Evolutionary conservation across 2,329 filamentous ascomycete genomes (phyloP).

Genomic region (Paraphoma chrysanthemicola): DNA sequence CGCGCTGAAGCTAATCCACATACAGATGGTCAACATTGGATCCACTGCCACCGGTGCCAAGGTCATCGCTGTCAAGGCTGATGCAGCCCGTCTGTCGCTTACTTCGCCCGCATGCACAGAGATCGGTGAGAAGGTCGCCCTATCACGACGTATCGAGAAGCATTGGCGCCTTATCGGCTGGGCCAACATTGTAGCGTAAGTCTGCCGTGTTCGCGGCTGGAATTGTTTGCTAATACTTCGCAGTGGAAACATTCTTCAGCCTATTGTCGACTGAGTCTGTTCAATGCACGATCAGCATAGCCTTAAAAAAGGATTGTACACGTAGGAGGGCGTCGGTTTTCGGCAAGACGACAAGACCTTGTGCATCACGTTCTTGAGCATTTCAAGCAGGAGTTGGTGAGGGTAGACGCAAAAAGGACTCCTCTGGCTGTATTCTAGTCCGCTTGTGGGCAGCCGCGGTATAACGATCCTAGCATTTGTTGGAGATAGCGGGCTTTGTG

Average conservation of each 20-base stretch:
- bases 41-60: constrained; percentile 97
- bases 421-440: constrained; percentile 22
- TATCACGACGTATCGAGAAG: constrained; percentile 97
- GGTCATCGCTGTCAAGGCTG: constrained; percentile 95
- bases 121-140: constrained; percentile 96
- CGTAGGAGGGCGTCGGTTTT: constrained; percentile 23
- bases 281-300: constrained; percentile 4
- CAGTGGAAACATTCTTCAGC: constrained; percentile 49
- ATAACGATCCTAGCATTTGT: constrained; percentile 19
- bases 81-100: constrained; percentile 92
- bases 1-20: constrained; percentile 15
- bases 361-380: constrained; percentile 40
- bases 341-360: constrained; percentile 22
- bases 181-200: constrained; percentile 53
- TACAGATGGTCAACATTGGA: constrained; percentile 94
- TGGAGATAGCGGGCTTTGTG: constrained; percentile 18
- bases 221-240: constrained; percentile 21
- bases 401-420: constrained; percentile 34
- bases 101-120: constrained; percentile 96
- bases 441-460: constrained; percentile 16
- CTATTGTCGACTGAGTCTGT: constrained; percentile 35
- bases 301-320: constrained; percentile 12
- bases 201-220: constrained; percentile 12
- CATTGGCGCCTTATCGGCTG: constrained; percentile 73
- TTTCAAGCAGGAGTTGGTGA: constrained; percentile 40